These are phyloP conservation scores for Candida sonorensis DNA, from an alignment of 805 yeast genomes.

Conservation along the genomic window DNA sequence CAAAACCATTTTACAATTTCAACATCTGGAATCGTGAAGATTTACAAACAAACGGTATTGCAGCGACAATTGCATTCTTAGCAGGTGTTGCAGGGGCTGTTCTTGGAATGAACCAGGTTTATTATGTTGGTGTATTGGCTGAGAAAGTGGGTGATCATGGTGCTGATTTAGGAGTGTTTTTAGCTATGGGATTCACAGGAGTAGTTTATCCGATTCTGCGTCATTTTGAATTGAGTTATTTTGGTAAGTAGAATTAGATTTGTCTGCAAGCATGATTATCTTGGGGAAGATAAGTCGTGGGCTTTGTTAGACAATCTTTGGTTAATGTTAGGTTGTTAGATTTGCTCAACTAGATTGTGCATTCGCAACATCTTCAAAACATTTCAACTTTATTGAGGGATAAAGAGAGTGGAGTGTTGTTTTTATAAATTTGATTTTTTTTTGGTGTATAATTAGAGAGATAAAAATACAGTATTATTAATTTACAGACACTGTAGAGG, in stretches of 20 bases:
- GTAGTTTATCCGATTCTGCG: conserved; percentile 59
- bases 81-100: conserved; percentile 78
- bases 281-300: too few species aligned
- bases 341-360: too few species aligned
- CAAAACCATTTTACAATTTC: conserved; percentile 55
- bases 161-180: conserved; percentile 81
- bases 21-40: conserved; percentile 60
- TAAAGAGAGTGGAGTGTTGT: too few species aligned
- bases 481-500: too few species aligned
- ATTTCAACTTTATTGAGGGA: too few species aligned
- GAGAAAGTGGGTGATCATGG: conserved; percentile 54
- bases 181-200: conserved; percentile 66
- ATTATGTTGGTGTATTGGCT: conserved; percentile 77
- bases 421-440: too few species aligned
- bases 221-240: conserved; percentile 53
- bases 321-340: too few species aligned
- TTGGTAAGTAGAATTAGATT: conserved; percentile 29
- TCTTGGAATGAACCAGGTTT: conserved; percentile 82
- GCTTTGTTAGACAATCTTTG: too few species aligned
- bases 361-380: too few species aligned
- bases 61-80: conserved; percentile 59
- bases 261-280: too few species aligned
- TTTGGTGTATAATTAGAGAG: too few species aligned
- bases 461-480: too few species aligned
- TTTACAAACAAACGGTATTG: conserved; percentile 61